Percentiles rank a stretch among this genome's conserved stretches.
Conservation (phyloP, 495 filamentous ascomycete species). For the Neurospora terricola region DNA sequence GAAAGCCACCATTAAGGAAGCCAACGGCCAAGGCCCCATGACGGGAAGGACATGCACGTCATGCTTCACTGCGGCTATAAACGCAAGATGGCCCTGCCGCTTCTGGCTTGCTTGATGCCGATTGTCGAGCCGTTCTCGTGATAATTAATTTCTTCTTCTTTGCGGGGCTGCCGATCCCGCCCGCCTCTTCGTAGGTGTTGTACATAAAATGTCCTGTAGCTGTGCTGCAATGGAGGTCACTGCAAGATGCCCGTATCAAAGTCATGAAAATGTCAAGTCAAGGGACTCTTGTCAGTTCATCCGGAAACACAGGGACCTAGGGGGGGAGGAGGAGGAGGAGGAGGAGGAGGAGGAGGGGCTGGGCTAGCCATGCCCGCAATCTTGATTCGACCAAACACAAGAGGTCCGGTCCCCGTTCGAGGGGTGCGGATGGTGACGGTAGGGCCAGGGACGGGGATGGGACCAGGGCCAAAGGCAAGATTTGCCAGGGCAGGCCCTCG, state of each 20-base stretch:
- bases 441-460: background rate
- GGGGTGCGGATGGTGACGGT: background rate
- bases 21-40: background rate
- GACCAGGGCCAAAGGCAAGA: background rate
- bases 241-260: background rate
- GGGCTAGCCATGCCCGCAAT: background rate
- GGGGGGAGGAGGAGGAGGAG: background rate
- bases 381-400: background rate
- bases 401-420: background rate
- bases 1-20: background rate
- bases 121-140: background rate
- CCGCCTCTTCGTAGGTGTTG: background rate
- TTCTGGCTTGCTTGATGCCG: background rate
- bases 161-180: background rate
- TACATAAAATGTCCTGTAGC: background rate
- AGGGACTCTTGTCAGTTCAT: background rate
- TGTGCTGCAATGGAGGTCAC: background rate
- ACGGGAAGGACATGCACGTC: background rate
- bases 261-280: background rate
- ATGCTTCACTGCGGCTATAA: background rate
- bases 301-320: background rate
- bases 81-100: background rate
- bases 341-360: background rate
- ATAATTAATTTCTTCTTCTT: background rate
- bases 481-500: background rate